Evolutionary conservation across 2,329 filamentous ascomycete species (phyloP).

Genomic region (Aspergillus fumigatiaffinis): DNA sequence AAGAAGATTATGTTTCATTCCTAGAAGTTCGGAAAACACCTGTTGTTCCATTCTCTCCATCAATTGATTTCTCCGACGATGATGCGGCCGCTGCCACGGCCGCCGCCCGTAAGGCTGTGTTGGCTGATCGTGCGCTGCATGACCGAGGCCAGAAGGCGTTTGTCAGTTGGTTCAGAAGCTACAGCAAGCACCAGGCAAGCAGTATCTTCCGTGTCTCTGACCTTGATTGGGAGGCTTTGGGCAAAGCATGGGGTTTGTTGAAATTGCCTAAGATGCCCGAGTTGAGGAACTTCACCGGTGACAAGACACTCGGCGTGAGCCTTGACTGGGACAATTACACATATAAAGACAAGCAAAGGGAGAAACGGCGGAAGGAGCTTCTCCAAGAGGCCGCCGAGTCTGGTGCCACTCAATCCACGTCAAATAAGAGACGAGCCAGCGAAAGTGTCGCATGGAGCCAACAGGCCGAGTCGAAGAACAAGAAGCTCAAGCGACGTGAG

Average conservation of each 20-base stretch:
- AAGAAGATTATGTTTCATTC: slow-evolving; percentile 88
- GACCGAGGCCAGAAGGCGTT: slow-evolving; percentile 90
- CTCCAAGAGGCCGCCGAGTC: slow-evolving; percentile 47
- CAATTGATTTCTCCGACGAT: slow-evolving; percentile 56
- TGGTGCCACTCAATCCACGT: slow-evolving; percentile 34
- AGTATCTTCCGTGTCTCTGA: slow-evolving; percentile 84
- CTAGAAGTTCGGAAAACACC: slow-evolving; percentile 84
- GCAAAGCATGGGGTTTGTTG: slow-evolving; percentile 78
- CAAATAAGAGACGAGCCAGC: slow-evolving; percentile 53
- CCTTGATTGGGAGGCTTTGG: slow-evolving; percentile 80
- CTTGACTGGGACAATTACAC: slow-evolving; percentile 62
- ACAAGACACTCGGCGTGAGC: slow-evolving; percentile 56
- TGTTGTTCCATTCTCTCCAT: slow-evolving; percentile 59
- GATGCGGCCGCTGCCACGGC: slow-evolving; percentile 58
- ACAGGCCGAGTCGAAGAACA: slow-evolving; percentile 63
- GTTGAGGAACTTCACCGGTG: slow-evolving; percentile 67
- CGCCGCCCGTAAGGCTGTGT: slow-evolving; percentile 56
- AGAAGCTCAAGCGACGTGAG: slow-evolving; percentile 59
- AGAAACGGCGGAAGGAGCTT: slow-evolving; percentile 59
- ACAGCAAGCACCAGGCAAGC: slow-evolving; percentile 83
- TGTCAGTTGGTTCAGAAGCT: slow-evolving; percentile 88
- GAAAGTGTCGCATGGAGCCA: slow-evolving; percentile 69
- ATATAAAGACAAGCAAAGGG: slow-evolving; percentile 69
- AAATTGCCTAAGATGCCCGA: slow-evolving; percentile 94
- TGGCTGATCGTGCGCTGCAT: slow-evolving; percentile 63